phyloP scores from a whole-genome alignment of 139 green algal species.

The Spirogloea muscicola region DNA sequence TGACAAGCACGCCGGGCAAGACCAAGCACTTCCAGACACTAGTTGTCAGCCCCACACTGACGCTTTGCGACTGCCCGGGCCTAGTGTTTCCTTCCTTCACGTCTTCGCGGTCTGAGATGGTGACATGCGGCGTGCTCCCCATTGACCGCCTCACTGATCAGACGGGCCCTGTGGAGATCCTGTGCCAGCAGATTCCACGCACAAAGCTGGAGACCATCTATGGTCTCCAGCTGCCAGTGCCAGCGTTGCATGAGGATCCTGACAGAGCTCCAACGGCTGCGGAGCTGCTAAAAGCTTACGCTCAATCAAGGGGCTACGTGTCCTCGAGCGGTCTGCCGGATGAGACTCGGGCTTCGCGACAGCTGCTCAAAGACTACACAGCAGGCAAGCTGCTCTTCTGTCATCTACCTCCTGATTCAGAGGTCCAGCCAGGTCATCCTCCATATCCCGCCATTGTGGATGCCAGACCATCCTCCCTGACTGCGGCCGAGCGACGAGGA shows the following conservation, averaged over 20 bases:
- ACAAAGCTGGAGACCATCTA: constrained; percentile 72
- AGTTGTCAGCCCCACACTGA: constrained; percentile 65
- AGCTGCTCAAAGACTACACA: constrained; percentile 86
- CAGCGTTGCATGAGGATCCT: constrained; percentile 49
- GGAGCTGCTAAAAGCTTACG: constrained; percentile 66
- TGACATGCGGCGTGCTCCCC: constrained; percentile 90
- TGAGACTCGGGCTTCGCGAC: constrained; percentile 70
- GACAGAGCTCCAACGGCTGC: constrained; percentile 48
- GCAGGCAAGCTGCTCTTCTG: constrained; percentile 83
- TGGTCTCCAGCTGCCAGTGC: constrained; percentile 63
- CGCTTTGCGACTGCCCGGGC: constrained; percentile 86
- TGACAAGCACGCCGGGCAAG: constrained; percentile 92
- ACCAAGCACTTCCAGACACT: constrained; percentile 99
- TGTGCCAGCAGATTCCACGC: constrained; percentile 56
- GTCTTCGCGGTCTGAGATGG: constrained; percentile 86
- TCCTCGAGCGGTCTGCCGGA: constrained; percentile 76
- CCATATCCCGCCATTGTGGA: too few relatives aligned
- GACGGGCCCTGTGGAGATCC: constrained; percentile 65
- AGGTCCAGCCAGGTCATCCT: too few relatives aligned
- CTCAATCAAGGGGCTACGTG: constrained; percentile 59
- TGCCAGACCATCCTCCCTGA: too few relatives aligned
- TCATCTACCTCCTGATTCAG: constrained; percentile 69
- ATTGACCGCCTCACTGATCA: constrained; percentile 91
- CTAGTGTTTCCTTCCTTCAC: constrained; percentile 92
- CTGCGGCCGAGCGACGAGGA: not conserved